Percentiles rank a stretch among this genome's conserved stretches.
Conservation (phyloP, 208 protist genomes). For the Porcisia hertigi region DNA sequence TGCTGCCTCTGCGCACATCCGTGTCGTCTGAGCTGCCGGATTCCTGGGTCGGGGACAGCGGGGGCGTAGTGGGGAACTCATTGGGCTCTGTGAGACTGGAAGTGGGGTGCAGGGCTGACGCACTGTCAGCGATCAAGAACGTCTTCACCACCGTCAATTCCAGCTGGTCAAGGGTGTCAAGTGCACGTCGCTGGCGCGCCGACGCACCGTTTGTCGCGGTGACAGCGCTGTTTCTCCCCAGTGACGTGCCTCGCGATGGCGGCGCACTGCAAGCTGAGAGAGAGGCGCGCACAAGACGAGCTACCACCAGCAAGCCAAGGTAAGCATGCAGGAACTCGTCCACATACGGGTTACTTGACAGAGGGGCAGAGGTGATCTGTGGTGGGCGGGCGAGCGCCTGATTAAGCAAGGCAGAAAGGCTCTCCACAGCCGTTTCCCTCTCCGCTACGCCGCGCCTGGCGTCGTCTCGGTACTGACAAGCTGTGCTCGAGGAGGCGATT, state of each 20-base stretch:
- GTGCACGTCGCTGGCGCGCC: slow-evolving; percentile 13
- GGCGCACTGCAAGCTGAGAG: not conserved
- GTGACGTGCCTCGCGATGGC: not conserved
- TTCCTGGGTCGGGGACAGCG: not conserved
- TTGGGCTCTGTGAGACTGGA: not conserved
- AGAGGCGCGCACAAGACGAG: slow-evolving; percentile 26
- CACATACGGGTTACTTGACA: slow-evolving; percentile 32
- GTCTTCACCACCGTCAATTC: slow-evolving; percentile 38
- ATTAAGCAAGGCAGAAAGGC: not conserved
- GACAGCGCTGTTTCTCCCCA: slow-evolving; percentile 1
- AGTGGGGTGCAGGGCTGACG: not conserved
- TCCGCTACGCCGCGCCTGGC: not conserved
- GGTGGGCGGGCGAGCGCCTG: slow-evolving; percentile 2
- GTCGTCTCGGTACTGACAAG: not conserved
- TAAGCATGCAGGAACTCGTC: slow-evolving; percentile 71
- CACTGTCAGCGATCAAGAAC: slow-evolving; percentile 29
- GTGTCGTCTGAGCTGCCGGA: not conserved
- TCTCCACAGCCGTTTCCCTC: not conserved
- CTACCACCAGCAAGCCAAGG: slow-evolving; percentile 45
- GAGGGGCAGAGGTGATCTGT: slow-evolving; percentile 18
- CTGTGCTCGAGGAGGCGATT: not conserved
- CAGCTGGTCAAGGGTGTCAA: slow-evolving; percentile 38
- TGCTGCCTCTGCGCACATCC: not conserved
- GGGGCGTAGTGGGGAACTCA: not conserved
- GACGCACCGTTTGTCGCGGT: not conserved